Percentiles rank a stretch among this genome's conserved stretches.
Conservation (phyloP, 345 rosid genomes). For the Alliaria petiolata region DNA sequence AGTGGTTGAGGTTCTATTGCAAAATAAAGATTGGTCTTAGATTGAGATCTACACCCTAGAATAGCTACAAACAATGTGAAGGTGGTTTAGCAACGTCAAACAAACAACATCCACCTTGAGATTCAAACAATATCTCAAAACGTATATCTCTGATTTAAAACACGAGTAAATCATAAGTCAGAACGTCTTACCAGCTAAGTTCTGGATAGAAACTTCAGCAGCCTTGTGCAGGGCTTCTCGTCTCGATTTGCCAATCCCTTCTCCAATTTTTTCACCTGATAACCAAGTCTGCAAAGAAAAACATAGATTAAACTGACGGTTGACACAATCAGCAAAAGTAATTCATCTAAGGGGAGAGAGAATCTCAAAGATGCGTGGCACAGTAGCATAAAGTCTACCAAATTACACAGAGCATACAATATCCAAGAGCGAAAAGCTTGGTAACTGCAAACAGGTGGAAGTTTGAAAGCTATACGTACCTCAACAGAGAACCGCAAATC, state of each 20-base stretch:
- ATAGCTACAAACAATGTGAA: constrained; percentile 5
- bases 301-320: not conserved
- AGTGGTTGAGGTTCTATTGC: not conserved
- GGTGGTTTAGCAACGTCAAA: not conserved
- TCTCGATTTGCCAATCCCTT: constrained; percentile 81
- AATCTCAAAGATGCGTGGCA: constrained; percentile 10
- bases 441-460: not conserved
- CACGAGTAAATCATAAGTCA: constrained; percentile 1
- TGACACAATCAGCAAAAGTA: not conserved
- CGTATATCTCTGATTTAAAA: constrained; percentile 1
- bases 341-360: not conserved
- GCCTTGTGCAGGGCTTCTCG: constrained; percentile 79
- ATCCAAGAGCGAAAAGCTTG: not conserved
- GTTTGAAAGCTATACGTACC: constrained; percentile 43
- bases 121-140: not conserved
- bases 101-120: not conserved
- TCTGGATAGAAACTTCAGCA: constrained; percentile 69
- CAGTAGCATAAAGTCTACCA: not conserved
- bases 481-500: constrained; percentile 78
- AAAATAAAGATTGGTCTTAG: constrained; percentile 12
- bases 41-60: not conserved
- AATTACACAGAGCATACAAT: not conserved
- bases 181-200: constrained; percentile 63
- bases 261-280: constrained; percentile 76
- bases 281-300: constrained; percentile 68